phyloP scores from a whole-genome alignment of 2,329 filamentous ascomycete genomes.

The Scedosporium boydii region DNA sequence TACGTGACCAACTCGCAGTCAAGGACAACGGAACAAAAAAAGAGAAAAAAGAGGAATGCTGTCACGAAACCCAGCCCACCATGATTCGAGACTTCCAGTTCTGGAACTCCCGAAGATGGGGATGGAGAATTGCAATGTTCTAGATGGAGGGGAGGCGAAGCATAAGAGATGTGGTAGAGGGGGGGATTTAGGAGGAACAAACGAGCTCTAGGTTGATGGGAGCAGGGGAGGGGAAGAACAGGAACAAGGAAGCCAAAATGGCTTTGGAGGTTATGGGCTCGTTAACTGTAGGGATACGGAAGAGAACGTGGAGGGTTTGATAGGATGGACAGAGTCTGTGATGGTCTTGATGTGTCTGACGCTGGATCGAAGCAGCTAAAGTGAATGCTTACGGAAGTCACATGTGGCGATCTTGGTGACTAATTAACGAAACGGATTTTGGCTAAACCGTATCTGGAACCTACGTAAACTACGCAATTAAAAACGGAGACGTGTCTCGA shows the following conservation, averaged over 20 bases:
- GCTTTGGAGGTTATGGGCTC: neutral
- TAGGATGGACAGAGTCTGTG: no score
- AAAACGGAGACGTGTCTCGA: neutral
- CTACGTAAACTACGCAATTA: neutral
- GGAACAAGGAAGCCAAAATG: neutral
- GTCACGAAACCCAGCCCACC: neutral
- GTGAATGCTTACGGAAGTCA: neutral
- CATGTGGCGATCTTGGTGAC: neutral
- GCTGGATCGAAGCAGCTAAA: no score
- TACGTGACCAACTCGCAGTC: neutral
- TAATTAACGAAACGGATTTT: neutral
- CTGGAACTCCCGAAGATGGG: neutral
- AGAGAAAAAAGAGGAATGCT: neutral
- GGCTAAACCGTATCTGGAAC: neutral
- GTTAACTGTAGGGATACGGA: no score
- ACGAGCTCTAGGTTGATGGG: neutral
- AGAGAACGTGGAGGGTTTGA: no score
- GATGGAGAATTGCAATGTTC: neutral
- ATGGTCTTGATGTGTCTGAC: no score
- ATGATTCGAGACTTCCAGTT: neutral
- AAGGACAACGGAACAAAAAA: neutral
- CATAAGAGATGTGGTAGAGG: neutral
- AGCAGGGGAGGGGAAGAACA: neutral
- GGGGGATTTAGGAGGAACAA: neutral
- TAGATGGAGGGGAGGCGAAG: neutral